Percentiles rank a stretch among this genome's conserved stretches.
Conservation (phyloP, 1,284 basidiomycete genomes). For the Rhodotorula sp. region DNA sequence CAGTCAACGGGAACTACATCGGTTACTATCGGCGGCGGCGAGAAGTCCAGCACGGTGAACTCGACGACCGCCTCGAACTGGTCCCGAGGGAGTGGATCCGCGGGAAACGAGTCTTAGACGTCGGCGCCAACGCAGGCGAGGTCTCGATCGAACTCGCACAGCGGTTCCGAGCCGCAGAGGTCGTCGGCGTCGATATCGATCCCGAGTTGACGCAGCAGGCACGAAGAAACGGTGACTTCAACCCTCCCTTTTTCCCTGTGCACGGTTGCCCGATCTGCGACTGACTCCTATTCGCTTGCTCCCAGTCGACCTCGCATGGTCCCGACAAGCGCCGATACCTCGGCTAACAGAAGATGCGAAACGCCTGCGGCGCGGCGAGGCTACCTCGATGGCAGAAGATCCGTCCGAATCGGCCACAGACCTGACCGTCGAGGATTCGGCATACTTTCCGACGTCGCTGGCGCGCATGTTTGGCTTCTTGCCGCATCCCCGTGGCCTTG, state of each 20-base stretch:
- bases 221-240: constrained; percentile 55
- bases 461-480: constrained; percentile 69
- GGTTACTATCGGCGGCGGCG: constrained; percentile 15
- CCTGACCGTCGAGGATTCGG: not conserved
- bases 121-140: constrained; percentile 79
- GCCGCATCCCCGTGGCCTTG: constrained; percentile 57
- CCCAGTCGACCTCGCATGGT: constrained; percentile 41
- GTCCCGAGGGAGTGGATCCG: constrained; percentile 59
- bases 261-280: not conserved
- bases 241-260: not conserved
- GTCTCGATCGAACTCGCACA: constrained; percentile 78
- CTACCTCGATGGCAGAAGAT: constrained; percentile 29
- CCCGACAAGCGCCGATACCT: constrained; percentile 34
- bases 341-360: constrained; percentile 54
- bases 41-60: constrained; percentile 54
- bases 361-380: constrained; percentile 18
- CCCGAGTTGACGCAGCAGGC: constrained; percentile 65
- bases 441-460: constrained; percentile 69
- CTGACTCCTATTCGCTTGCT: not conserved
- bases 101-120: constrained; percentile 64
- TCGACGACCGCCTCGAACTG: constrained; percentile 62
- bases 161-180: constrained; percentile 58
- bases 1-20: constrained; percentile 8
- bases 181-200: constrained; percentile 78
- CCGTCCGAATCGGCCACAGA: not conserved